A percentile compares a stretch with the other conserved stretches of the same genome.
Evolutionary conservation across 2,329 filamentous ascomycete genomes (phyloP).

Genomic region (Zopfia rhizophila): DNA sequence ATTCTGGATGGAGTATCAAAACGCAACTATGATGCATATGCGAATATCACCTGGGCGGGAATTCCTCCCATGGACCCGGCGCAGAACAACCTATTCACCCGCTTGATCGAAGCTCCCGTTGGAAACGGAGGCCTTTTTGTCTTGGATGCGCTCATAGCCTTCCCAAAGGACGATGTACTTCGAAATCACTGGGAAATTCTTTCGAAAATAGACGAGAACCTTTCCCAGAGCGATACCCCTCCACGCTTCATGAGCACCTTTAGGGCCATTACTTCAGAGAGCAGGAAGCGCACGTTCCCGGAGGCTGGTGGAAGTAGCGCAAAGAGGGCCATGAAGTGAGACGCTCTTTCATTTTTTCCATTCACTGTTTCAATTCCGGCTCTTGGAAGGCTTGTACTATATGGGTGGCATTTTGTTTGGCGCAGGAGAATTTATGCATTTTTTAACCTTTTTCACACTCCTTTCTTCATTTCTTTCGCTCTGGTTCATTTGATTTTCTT

Average conservation of each 20-base stretch:
- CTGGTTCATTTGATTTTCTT: too few relatives aligned
- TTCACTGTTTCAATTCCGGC: not conserved
- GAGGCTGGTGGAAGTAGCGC: constrained; percentile 39
- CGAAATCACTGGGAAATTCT: constrained; percentile 43
- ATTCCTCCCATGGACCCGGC: constrained; percentile 34
- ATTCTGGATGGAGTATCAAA: constrained; percentile 46
- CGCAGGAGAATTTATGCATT: too few relatives aligned
- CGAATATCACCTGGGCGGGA: constrained; percentile 39
- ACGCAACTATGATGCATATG: constrained; percentile 46
- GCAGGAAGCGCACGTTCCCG: constrained; percentile 44
- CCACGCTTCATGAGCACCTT: constrained; percentile 37
- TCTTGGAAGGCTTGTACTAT: not conserved
- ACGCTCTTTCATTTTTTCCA: not conserved
- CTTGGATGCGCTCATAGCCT: constrained; percentile 35
- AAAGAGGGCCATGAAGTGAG: constrained; percentile 39
- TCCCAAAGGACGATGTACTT: constrained; percentile 44
- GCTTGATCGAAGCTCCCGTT: constrained; percentile 36
- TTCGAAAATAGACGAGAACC: constrained; percentile 36
- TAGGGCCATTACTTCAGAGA: constrained; percentile 39
- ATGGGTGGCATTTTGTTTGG: too few relatives aligned
- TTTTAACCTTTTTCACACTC: too few relatives aligned
- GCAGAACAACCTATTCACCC: constrained; percentile 45
- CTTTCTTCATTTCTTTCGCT: too few relatives aligned
- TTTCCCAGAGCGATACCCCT: constrained; percentile 36
- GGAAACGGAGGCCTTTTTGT: constrained; percentile 34